phyloP scores from a whole-genome alignment of 345 rosid species.

The Eucalyptus pumila region DNA sequence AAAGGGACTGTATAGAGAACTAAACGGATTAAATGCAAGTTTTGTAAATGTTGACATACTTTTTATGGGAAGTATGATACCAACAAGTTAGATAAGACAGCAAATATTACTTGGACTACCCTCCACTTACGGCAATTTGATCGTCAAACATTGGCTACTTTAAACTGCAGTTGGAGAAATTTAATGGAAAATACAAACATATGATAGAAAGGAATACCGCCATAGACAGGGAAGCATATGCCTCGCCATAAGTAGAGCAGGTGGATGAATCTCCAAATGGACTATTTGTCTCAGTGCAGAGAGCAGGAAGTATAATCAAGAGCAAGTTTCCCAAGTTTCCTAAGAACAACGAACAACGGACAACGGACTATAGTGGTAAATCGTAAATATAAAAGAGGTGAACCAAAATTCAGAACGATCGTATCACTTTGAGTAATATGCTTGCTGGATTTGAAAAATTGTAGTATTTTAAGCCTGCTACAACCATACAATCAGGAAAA shows the following conservation, averaged over 20 bases:
- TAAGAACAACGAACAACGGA: not conserved
- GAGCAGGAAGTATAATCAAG: slow-evolving; percentile 2
- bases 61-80: not conserved
- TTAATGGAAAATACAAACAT: not conserved
- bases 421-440: not conserved
- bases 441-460: not conserved
- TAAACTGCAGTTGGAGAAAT: not conserved
- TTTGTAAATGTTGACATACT: not conserved
- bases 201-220: not conserved
- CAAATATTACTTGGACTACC: not conserved
- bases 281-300: slow-evolving; percentile 2
- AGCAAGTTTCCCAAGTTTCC: slow-evolving; percentile 9
- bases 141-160: not conserved
- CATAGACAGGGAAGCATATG: slow-evolving; percentile 10
- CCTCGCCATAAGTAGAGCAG: not conserved
- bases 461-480: not conserved
- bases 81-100: not conserved
- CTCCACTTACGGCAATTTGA: not conserved
- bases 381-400: not conserved
- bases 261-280: slow-evolving; percentile 6
- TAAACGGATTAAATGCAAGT: not conserved
- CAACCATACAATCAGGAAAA: not conserved
- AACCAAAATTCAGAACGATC: not conserved
- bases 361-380: not conserved
- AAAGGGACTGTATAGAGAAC: not conserved